phyloP scores from a whole-genome alignment of 139 green algal genomes.

The Chlorella ohadii region DNA sequence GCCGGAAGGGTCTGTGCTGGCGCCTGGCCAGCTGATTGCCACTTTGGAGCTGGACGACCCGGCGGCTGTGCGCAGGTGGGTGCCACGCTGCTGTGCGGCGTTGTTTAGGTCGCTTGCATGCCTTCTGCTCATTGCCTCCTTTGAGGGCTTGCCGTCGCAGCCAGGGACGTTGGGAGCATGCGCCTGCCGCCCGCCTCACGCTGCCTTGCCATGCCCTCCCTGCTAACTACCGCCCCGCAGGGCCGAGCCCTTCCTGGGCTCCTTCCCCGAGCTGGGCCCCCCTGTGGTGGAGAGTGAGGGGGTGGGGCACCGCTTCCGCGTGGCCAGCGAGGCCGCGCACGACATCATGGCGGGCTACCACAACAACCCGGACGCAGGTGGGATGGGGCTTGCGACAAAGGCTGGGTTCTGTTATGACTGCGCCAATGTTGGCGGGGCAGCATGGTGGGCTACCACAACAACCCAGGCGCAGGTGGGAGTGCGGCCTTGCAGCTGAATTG shows the following conservation, averaged over 20 bases:
- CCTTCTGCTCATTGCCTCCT: no score
- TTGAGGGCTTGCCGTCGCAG: no score
- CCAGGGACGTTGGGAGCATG: no score
- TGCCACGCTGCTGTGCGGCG: no score
- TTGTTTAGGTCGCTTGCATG: no score
- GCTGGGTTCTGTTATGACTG: no score
- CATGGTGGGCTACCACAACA: constrained; percentile 76
- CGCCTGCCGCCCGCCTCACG: no score
- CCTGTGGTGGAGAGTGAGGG: constrained; percentile 63
- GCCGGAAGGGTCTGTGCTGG: constrained; percentile 80
- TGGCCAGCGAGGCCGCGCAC: constrained; percentile 57
- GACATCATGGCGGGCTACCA: constrained; percentile 81
- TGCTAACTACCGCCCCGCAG: no score
- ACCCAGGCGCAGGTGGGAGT: constrained; percentile 44
- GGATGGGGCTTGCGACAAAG: no score
- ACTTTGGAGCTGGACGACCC: constrained; percentile 81
- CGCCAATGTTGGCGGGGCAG: no score
- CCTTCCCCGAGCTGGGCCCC: constrained; percentile 82
- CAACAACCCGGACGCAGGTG: constrained; percentile 53
- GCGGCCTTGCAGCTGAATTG: no score
- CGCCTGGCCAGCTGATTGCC: constrained; percentile 83
- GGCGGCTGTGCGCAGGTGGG: constrained; percentile 42
- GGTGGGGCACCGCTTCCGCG: constrained; percentile 65
- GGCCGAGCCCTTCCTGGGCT: constrained; percentile 63
- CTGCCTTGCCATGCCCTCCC: no score